Base-by-base conservation (phyloP, 2,329 filamentous ascomycete genomes). In the Colletotrichum orchidophilum region DNA sequence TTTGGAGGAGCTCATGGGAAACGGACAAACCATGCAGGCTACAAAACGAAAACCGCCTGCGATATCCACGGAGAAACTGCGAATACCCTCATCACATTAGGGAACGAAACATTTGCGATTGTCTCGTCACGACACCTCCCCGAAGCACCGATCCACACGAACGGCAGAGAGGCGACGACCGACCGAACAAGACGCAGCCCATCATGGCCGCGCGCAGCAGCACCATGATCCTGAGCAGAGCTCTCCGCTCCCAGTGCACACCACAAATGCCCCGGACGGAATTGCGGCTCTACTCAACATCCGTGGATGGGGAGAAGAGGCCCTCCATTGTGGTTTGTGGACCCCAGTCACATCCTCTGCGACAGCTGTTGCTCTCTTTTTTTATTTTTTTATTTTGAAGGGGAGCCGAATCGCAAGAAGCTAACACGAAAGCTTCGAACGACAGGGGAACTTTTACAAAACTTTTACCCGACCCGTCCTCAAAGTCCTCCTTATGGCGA, bases 401-500 rank as follows among this genome's bases (percentile, higher is more conserved):
- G 18, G 39, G 8, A 46, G 39, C n/a, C n/a, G n/a, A 46, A 46
- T 1, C 18, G 18, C 18, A 18, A 46, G 3, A 46, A 54, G 26
- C 54, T 66, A 27, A 70, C 54, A 54, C 8, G 6, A n/a, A 29
- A 12, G 18, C 27, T 13, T 11, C 21, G 27, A 21, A 26, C 29
- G 24, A 42, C 75, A 93, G 88, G 82, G 88, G 60, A 84, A 86
- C 57, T 95, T 95, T 83, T 96, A 94, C 85, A 91, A 90, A 78
- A 90, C 89, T 15, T 95, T 94, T 78, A 90, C 91, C 49, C 87
- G 92, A 1, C 93, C 94, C 3, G 85, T 96, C 55, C 87, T 89
- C 63, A 96, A 95, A 82, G 90, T 91, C 64, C 88, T 94, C 74
- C 86, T 96, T 46, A 87, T 93, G 77, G 93, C 94, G 64, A 87